Evolutionary conservation across 768 basidiomycete genomes (phyloP).

Genomic region (Suillus americanus): DNA sequence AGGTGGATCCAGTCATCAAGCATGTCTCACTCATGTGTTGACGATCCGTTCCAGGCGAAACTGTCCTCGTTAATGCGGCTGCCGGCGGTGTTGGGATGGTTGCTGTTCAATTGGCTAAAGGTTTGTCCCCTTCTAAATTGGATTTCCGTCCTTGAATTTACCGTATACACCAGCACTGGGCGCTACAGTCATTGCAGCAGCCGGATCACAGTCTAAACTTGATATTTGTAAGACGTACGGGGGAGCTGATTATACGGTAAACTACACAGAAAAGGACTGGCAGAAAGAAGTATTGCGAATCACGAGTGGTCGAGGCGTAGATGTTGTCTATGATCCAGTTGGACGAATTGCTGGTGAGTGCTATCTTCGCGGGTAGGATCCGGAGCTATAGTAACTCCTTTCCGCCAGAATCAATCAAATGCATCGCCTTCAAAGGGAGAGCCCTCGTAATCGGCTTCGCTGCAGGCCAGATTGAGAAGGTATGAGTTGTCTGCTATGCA

Average conservation of each 20-base stretch:
- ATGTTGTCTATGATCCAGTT: constrained; percentile 87
- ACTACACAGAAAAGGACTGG: constrained; percentile 82
- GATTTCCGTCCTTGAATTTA: not conserved
- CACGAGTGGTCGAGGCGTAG: constrained; percentile 82
- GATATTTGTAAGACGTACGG: constrained; percentile 73
- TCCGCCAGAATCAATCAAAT: constrained; percentile 75
- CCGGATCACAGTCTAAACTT: constrained; percentile 76
- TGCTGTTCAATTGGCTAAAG: constrained; percentile 92
- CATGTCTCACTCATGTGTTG: not conserved
- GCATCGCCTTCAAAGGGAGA: constrained; percentile 93
- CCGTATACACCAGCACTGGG: constrained; percentile 60
- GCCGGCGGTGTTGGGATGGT: constrained; percentile 94
- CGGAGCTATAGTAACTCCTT: not conserved
- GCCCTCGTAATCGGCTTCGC: constrained; percentile 84
- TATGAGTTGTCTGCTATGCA: not conserved
- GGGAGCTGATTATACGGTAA: constrained; percentile 79
- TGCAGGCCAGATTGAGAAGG: constrained; percentile 25
- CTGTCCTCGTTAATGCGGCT: constrained; percentile 91
- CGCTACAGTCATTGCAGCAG: constrained; percentile 93
- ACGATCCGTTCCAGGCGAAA: constrained; percentile 59
- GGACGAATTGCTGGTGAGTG: constrained; percentile 66
- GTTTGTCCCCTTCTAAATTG: constrained; percentile 35
- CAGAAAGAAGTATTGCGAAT: constrained; percentile 86
- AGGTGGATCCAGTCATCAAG: constrained; percentile 42
- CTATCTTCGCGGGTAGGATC: not conserved